Base-by-base conservation (phyloP, 108 stramenopile genomes). In the Pelagomonas calceolata region DNA sequence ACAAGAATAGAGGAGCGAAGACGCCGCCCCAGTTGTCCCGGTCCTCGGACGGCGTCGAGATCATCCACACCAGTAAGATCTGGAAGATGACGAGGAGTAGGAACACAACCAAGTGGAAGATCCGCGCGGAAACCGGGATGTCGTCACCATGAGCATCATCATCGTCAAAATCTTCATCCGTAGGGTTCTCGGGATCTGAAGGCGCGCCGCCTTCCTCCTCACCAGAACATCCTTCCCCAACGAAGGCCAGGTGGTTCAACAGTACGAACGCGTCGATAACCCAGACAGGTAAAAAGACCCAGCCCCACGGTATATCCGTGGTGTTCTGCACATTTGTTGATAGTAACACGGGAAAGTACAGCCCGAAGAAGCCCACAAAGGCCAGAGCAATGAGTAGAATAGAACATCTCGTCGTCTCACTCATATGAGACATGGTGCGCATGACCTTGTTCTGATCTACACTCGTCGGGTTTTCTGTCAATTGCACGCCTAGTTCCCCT, bases 381-480 rank as follows among this genome's bases (percentile, higher is more conserved):
- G 87, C 87, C 60, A 92, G 68, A 0, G 51, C 80, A 30, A 92
- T 78, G 70, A 92, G 92, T 67, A 94, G 89, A 64, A 94, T 89
- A 75, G 90, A 92, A 67, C 81, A 81, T 17, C 93, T 79, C 76
- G 91, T 90, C 34, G 85, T 37, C 30, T 86, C 75, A 18, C 80
- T 81, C 10, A 85, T 84, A 0, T 83, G 90, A 36, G 89, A 88
- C 80, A 94, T 90, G 66, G 92, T 92, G 65, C 88, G 84, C 14
- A 91, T 89, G 70, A 94, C 69, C 71, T 89, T 90, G 81, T 90
- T 85, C n/a, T 90, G 93, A 78, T 91, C 90, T 17, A 92, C 72
- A 12, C 80, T 82, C 65, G 91, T 79, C 14, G 93, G 93, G 51
- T 94, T 90, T 65, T 92, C 90, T 17, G 87, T 66, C 91, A 90